These are phyloP conservation scores for Pichia eremophila DNA, from an alignment of 805 yeast species.

Conservation along the genomic window DNA sequence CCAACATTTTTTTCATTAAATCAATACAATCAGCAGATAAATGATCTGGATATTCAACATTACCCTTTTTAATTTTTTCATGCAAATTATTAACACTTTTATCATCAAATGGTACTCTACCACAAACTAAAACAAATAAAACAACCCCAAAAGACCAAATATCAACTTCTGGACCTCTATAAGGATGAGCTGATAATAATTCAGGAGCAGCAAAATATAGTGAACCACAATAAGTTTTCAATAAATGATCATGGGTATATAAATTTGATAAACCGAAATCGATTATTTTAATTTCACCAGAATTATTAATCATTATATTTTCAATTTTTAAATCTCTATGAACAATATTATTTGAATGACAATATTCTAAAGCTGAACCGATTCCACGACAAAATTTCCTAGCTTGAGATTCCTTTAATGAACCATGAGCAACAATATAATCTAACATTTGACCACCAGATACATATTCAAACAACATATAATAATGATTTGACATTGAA, in stretches of 20 bases:
- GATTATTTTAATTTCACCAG: conserved; percentile 90
- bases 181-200: conserved; percentile 82
- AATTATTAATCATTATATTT: conserved; percentile 85
- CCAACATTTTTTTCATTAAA: conserved; percentile 77
- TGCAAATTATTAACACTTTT: conserved; percentile 86
- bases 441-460: conserved; percentile 97
- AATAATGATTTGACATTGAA: conserved; percentile 93
- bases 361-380: conserved; percentile 85
- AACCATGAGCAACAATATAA: conserved; percentile 93
- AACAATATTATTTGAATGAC: conserved; percentile 90
- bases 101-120: conserved; percentile 97
- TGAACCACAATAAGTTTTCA: conserved; percentile 95
- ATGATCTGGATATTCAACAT: conserved; percentile 82
- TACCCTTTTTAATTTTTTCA: conserved; percentile 86
- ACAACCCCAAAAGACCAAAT: conserved; percentile 98
- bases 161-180: conserved; percentile 94
- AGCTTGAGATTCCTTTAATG: conserved; percentile 87
- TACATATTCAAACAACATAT: conserved; percentile 93
- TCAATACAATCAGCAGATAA: conserved; percentile 74
- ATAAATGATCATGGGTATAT: conserved; percentile 57
- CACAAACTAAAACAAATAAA: conserved; percentile 88
- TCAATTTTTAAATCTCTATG: conserved; percentile 96
- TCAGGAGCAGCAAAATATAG: conserved; percentile 98
- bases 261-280: conserved; percentile 94
- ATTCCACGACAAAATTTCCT: conserved; percentile 91